Percentiles rank a stretch among this genome's conserved stretches.
These are phyloP conservation scores for Plantago lanceolata DNA, from an alignment of 305 asterid species.

Conservation along the genomic window DNA sequence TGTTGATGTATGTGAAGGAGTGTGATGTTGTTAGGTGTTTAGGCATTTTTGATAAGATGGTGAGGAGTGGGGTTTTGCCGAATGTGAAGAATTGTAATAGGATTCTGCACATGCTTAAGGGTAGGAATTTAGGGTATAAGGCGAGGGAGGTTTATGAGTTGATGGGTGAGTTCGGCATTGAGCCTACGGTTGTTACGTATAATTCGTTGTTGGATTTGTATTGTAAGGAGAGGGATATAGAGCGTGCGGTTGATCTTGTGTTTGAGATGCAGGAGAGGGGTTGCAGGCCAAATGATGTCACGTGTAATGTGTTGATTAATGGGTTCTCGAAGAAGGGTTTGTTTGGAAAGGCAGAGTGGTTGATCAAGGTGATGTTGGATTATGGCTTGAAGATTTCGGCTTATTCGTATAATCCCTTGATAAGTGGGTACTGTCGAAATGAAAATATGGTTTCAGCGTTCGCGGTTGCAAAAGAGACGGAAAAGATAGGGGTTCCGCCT, in stretches of 20 bases:
- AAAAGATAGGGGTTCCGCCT: constrained; percentile 42
- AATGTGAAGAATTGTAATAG: constrained; percentile 66
- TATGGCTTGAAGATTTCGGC: constrained; percentile 54
- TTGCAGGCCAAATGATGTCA: constrained; percentile 47
- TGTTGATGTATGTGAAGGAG: constrained; percentile 49
- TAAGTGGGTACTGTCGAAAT: constrained; percentile 46
- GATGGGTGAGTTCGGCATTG: constrained; percentile 46
- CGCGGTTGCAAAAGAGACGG: constrained; percentile 51
- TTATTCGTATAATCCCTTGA: constrained; percentile 54
- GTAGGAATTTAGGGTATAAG: constrained; percentile 35
- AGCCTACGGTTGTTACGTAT: constrained; percentile 51
- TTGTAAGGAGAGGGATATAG: constrained; percentile 49
- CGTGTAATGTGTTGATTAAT: constrained; percentile 51
- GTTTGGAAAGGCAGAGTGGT: constrained; percentile 46
- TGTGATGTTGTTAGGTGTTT: constrained; percentile 41
- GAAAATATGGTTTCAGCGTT: constrained; percentile 60
- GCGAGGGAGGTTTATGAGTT: constrained; percentile 45
- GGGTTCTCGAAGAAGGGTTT: constrained; percentile 55
- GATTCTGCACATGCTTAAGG: constrained; percentile 57
- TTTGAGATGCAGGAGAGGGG: constrained; percentile 52
- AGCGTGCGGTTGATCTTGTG: constrained; percentile 43
- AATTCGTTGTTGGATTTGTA: constrained; percentile 60
- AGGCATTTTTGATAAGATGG: constrained; percentile 50
- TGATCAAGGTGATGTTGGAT: constrained; percentile 43
- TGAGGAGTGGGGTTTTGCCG: constrained; percentile 47